These are phyloP conservation scores for Trametes cingulata DNA, from an alignment of 768 basidiomycete genomes.

Conservation along the genomic window DNA sequence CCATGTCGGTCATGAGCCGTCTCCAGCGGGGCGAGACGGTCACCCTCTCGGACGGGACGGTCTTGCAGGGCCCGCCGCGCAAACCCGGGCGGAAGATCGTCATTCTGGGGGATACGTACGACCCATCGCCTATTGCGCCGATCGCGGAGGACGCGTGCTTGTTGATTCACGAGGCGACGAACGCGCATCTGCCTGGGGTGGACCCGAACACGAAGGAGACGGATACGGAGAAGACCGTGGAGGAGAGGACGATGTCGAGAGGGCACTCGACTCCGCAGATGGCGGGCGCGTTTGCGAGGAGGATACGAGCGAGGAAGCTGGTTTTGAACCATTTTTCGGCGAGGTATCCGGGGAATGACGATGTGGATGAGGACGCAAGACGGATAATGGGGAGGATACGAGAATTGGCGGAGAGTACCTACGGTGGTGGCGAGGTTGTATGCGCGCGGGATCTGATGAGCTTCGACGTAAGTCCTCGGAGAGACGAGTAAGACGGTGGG, in stretches of 20 bases:
- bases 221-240: conserved; percentile 64
- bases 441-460: conserved; percentile 81
- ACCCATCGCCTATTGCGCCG: conserved; percentile 65
- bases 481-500: conserved; percentile 10
- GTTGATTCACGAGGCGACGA: conserved; percentile 88
- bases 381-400: conserved; percentile 65
- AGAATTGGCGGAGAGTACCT: conserved; percentile 53
- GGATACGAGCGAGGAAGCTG: conserved; percentile 59
- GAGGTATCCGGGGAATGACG: conserved; percentile 70
- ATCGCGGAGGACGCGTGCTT: conserved; percentile 69
- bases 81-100: conserved; percentile 74
- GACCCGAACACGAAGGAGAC: conserved; percentile 55
- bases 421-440: conserved; percentile 49
- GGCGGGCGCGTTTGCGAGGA: conserved; percentile 79
- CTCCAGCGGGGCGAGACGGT: conserved; percentile 68
- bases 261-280: conserved; percentile 93
- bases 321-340: conserved; percentile 86
- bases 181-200: conserved; percentile 73
- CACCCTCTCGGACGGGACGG: conserved; percentile 67
- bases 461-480: conserved; percentile 50
- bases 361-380: conserved; percentile 48
- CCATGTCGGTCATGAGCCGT: conserved; percentile 64
- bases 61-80: conserved; percentile 65
- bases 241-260: conserved; percentile 64
- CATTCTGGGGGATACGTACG: conserved; percentile 83